Conservation (phyloP, 768 basidiomycete species). For the Tulasnella calospora region DNA sequence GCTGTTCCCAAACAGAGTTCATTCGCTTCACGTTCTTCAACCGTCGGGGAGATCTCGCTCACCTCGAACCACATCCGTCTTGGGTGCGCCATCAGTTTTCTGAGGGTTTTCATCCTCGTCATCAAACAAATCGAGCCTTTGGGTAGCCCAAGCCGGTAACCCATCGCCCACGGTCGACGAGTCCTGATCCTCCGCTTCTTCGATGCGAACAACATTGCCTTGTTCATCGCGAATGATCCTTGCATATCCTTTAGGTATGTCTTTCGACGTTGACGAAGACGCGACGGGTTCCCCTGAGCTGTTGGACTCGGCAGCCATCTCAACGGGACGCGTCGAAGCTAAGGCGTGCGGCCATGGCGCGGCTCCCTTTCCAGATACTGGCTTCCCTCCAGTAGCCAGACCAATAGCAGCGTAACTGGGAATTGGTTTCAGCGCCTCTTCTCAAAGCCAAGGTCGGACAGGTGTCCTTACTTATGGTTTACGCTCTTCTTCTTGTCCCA, state of each 20-base stretch:
- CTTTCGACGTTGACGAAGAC: neutral
- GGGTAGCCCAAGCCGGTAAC: neutral
- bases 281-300: neutral
- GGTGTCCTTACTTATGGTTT: constrained; percentile 72
- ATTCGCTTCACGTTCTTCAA: constrained; percentile 24
- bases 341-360: neutral
- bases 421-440: neutral
- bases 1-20: constrained; percentile 36
- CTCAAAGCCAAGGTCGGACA: neutral
- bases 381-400: constrained; percentile 1
- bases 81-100: constrained; percentile 29
- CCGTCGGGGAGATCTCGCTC: too few relatives aligned
- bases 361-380: neutral
- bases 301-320: neutral
- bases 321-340: neutral
- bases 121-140: constrained; percentile 26
- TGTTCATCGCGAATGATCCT: constrained; percentile 74
- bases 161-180: neutral
- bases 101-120: constrained; percentile 29
- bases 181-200: constrained; percentile 51
- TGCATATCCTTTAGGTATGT: constrained; percentile 62
- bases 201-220: constrained; percentile 68
- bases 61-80: constrained; percentile 45
- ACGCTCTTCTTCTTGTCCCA: constrained; percentile 89
- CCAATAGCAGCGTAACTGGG: constrained; percentile 35